Evolutionary conservation across 805 yeast species (phyloP).

Genomic region (Groenewaldozyma salmanticensis): DNA sequence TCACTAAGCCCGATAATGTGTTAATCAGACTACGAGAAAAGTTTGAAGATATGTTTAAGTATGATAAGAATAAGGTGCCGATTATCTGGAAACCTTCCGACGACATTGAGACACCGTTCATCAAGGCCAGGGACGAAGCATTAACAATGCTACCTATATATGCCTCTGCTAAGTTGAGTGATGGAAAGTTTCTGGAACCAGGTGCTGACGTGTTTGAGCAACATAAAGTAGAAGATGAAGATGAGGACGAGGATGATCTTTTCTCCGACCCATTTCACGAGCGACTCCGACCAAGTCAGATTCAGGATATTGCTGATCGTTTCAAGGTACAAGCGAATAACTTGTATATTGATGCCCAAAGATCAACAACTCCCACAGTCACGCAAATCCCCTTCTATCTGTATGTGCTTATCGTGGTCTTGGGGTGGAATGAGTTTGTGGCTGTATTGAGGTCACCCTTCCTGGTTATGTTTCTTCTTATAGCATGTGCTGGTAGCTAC

Average conservation of each 20-base stretch:
- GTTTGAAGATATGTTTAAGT: conserved; percentile 77
- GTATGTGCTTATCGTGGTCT: conserved; percentile 56
- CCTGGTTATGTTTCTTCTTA: conserved; percentile 47
- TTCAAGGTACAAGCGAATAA: conserved; percentile 72
- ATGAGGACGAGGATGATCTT: conserved; percentile 18
- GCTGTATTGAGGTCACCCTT: conserved; percentile 79
- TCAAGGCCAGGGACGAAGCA: conserved; percentile 50
- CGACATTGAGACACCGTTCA: conserved; percentile 62
- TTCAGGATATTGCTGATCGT: conserved; percentile 43
- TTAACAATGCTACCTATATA: conserved; percentile 49
- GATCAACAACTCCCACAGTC: conserved; percentile 68
- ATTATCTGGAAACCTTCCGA: conserved; percentile 63
- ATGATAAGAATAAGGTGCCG: conserved; percentile 76
- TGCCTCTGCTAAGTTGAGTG: conserved; percentile 39
- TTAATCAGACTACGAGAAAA: conserved; percentile 59
- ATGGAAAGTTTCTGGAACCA: conserved; percentile 51
- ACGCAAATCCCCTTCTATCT: conserved; percentile 80
- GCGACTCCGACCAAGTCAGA: conserved; percentile 48
- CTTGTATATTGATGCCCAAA: conserved; percentile 74
- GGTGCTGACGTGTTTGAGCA: conserved; percentile 38
- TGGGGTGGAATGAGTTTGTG: conserved; percentile 96
- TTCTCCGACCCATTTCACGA: conserved; percentile 40
- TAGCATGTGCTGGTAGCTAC: conserved; percentile 52
- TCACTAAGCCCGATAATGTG: conserved; percentile 56
- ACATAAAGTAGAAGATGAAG: conserved; percentile 29